Percentiles rank a stretch among this genome's conserved stretches.
phyloP scores from a whole-genome alignment of 148 eudicot species.

The Cornus kousa region DNA sequence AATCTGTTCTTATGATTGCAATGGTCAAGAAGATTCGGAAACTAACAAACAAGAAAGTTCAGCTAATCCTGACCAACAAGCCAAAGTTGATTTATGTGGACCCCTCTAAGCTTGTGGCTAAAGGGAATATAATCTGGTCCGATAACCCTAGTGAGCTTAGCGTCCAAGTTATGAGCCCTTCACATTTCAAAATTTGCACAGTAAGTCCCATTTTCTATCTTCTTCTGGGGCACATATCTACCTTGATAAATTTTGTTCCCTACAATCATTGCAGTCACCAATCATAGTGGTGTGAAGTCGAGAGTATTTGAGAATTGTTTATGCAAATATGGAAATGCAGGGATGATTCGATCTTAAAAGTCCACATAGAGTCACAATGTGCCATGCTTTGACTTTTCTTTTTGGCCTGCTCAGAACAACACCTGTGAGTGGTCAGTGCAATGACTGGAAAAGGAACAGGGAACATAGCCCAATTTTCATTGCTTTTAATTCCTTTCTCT shows the following conservation, averaged over 20 bases:
- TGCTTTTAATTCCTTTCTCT: constrained; percentile 1
- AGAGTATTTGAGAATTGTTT: not conserved
- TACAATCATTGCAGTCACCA: not conserved
- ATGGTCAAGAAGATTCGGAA: constrained; percentile 92
- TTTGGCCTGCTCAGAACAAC: not conserved
- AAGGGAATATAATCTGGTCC: constrained; percentile 89
- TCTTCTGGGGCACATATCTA: not conserved
- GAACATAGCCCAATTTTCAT: not conserved
- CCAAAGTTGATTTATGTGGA: constrained; percentile 90
- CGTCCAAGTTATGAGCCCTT: constrained; percentile 81
- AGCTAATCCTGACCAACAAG: constrained; percentile 93
- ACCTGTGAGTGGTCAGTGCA: not conserved
- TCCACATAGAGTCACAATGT: not conserved
- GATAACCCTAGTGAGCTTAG: constrained; percentile 82
- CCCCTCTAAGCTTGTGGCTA: constrained; percentile 78
- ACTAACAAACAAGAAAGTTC: constrained; percentile 94
- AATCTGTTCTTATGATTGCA: constrained; percentile 94
- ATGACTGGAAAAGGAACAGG: not conserved
- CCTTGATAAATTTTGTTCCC: not conserved
- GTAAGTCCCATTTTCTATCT: constrained; percentile 42
- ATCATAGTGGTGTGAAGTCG: not conserved
- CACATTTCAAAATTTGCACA: constrained; percentile 80
- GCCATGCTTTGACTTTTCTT: not conserved
- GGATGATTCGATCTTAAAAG: not conserved
- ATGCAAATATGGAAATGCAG: not conserved